These are phyloP conservation scores for Candida tropicalis DNA, from an alignment of 1,139 yeast genomes.

Conservation along the genomic window DNA sequence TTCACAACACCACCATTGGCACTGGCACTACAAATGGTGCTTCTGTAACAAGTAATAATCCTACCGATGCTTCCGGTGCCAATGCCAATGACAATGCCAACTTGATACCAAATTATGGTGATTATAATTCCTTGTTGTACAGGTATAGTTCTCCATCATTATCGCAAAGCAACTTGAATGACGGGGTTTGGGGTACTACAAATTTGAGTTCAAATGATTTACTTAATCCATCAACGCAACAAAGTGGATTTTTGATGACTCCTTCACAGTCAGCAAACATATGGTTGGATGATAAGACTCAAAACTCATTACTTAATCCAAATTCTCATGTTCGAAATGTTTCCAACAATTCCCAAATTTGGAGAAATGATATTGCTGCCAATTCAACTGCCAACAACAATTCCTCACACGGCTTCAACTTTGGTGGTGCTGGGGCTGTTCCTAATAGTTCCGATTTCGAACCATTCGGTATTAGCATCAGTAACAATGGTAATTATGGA, in stretches of 20 bases:
- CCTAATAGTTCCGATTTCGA: constrained; percentile 16
- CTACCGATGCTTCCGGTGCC: too few relatives aligned
- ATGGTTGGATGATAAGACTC: constrained; percentile 17
- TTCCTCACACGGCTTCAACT: constrained; percentile 19
- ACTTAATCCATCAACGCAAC: constrained; percentile 3
- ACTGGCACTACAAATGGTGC: too few relatives aligned
- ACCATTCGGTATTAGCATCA: constrained; percentile 18
- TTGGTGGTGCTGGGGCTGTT: constrained; percentile 13
- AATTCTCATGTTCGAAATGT: constrained; percentile 25
- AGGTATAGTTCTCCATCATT: constrained; percentile 22
- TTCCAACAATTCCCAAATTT: constrained; percentile 31
- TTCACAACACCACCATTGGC: constrained; percentile 4
- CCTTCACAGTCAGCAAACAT: constrained; percentile 17
- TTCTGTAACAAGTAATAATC: too few relatives aligned
- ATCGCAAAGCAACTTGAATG: constrained; percentile 16
- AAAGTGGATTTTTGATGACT: constrained; percentile 16
- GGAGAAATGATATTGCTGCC: constrained; percentile 28
- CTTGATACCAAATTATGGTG: constrained; percentile 13
- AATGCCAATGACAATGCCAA: background rate
- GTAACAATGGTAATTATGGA: constrained; percentile 1
- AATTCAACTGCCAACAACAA: constrained; percentile 9
- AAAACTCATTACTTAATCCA: constrained; percentile 1
- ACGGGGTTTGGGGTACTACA: constrained; percentile 15
- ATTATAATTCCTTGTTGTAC: constrained; percentile 18
- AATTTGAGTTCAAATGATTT: constrained; percentile 7